Conservation (phyloP, 352 stramenopile species). For the Phytophthora citrophthora region DNA sequence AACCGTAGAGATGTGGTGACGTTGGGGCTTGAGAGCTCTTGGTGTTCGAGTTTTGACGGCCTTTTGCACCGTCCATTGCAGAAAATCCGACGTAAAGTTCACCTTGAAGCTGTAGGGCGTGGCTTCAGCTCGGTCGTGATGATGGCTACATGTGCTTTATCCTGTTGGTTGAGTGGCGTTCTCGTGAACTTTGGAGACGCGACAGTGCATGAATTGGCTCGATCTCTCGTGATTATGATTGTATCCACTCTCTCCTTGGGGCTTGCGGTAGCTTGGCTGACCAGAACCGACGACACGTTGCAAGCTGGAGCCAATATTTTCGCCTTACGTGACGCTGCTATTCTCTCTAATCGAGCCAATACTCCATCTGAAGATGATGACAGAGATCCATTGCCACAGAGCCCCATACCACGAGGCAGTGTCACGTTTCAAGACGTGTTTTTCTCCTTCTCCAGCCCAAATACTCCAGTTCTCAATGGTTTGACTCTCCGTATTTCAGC, state of each 20-base stretch:
- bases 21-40: conserved; percentile 42
- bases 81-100: conserved; percentile 20
- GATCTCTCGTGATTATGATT: conserved; percentile 51
- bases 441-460: conserved; percentile 52
- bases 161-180: conserved; percentile 67
- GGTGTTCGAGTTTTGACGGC: conserved; percentile 35
- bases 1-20: conserved; percentile 48
- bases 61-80: conserved; percentile 34
- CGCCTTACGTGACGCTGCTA: conserved; percentile 34
- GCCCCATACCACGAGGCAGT: conserved; percentile 33
- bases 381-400: conserved; percentile 17
- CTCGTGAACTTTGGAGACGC: conserved; percentile 51
- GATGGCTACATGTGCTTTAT: conserved; percentile 50
- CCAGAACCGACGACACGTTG: conserved; percentile 25
- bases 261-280: conserved; percentile 37
- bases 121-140: conserved; percentile 73
- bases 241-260: conserved; percentile 46
- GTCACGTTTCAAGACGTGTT: conserved; percentile 46
- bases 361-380: conserved; percentile 18
- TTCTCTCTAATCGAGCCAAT: conserved; percentile 4
- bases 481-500: conserved; percentile 28
- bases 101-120: conserved; percentile 43
- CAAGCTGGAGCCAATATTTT: conserved; percentile 37
- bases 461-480: conserved; percentile 21
- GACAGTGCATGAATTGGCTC: conserved; percentile 47